Percentiles rank a stretch among this genome's conserved stretches.
Evolutionary conservation across 768 basidiomycete species (phyloP).

Genomic region (Pleurotus sapidus): DNA sequence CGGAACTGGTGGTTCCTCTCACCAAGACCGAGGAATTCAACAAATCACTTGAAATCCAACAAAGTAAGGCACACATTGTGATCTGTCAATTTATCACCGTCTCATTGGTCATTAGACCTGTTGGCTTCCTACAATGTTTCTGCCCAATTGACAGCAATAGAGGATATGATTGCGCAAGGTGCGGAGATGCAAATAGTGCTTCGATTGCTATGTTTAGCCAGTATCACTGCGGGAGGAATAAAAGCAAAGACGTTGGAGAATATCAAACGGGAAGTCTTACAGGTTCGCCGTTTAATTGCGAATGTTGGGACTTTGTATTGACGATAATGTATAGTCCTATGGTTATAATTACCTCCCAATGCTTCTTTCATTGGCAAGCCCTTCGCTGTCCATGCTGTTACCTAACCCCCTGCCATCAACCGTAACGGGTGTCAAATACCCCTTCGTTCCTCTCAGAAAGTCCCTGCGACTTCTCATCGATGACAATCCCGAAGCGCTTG

Average conservation of each 20-base stretch:
- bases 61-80: constrained; percentile 55
- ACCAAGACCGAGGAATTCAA: constrained; percentile 89
- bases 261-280: constrained; percentile 88
- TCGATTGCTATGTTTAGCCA: constrained; percentile 82
- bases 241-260: constrained; percentile 85
- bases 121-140: constrained; percentile 87
- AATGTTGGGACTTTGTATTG: constrained; percentile 17
- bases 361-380: constrained; percentile 59
- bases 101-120: constrained; percentile 56
- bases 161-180: constrained; percentile 87
- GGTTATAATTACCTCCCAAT: constrained; percentile 72
- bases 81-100: background rate
- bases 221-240: constrained; percentile 81
- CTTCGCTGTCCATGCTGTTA: constrained; percentile 65
- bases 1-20: constrained; percentile 84
- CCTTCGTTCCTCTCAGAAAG: constrained; percentile 74
- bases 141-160: constrained; percentile 80
- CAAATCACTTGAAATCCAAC: constrained; percentile 91
- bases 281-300: constrained; percentile 37
- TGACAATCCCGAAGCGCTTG: constrained; percentile 70
- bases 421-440: constrained; percentile 52
- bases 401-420: constrained; percentile 66
- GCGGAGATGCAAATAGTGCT: constrained; percentile 77
- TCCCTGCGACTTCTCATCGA: constrained; percentile 91
- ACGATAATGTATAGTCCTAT: constrained; percentile 53